Conservation (phyloP, 495 filamentous ascomycete species). For the Talaromyces trachyspermus region DNA sequence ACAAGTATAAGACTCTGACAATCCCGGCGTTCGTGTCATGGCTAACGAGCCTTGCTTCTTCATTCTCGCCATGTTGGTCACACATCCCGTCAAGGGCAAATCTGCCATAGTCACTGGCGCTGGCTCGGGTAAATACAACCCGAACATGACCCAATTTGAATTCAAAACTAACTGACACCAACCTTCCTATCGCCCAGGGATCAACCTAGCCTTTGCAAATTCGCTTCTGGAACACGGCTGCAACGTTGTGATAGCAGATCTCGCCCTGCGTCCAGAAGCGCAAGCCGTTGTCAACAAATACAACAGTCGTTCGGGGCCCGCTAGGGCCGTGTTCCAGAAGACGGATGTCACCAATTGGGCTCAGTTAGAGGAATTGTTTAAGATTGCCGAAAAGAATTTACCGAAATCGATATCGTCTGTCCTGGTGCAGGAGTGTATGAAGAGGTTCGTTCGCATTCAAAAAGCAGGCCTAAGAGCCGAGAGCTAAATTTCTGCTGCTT, state of each 20-base stretch:
- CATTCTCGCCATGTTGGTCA: conserved; percentile 7
- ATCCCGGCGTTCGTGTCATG: background rate
- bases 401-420: conserved; percentile 56
- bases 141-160: conserved; percentile 5
- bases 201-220: conserved; percentile 53
- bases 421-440: conserved; percentile 66
- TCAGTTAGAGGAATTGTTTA: conserved; percentile 52
- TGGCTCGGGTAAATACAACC: conserved; percentile 49
- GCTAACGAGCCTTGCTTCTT: no score
- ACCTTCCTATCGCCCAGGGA: conserved; percentile 17
- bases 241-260: conserved; percentile 60
- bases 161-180: background rate
- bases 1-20: background rate
- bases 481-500: background rate
- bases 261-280: conserved; percentile 58
- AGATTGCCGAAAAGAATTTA: conserved; percentile 47
- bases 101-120: conserved; percentile 65
- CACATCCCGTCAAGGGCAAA: conserved; percentile 46
- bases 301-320: conserved; percentile 21
- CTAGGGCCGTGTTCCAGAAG: conserved; percentile 50
- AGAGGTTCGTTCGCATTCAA: conserved; percentile 31
- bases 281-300: conserved; percentile 47
- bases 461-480: background rate
- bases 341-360: conserved; percentile 57
- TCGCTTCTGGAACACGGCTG: conserved; percentile 52